Percentiles rank a stretch among this genome's conserved stretches.
These are phyloP conservation scores for Apium graveolens DNA, from an alignment of 129 eudicot species.

Conservation along the genomic window DNA sequence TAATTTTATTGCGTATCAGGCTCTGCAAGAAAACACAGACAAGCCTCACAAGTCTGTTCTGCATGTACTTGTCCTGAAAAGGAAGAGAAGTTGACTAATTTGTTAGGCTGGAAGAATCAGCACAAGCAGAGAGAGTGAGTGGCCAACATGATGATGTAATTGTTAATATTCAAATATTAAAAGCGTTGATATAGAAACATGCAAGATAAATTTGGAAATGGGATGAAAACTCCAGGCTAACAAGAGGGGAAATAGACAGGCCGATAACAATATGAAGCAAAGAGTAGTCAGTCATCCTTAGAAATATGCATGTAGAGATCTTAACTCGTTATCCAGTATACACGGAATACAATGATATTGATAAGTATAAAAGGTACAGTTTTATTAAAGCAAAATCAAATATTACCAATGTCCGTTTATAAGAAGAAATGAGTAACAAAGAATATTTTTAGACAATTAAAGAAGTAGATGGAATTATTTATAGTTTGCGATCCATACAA, in stretches of 20 bases:
- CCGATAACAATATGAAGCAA: background rate
- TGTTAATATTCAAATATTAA: background rate
- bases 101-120: background rate
- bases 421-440: background rate
- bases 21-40: slow-evolving; percentile 92
- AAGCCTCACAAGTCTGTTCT: slow-evolving; percentile 85
- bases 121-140: background rate
- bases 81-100: background rate
- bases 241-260: background rate
- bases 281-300: background rate
- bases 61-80: slow-evolving; percentile 85
- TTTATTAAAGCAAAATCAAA: background rate
- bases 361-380: background rate
- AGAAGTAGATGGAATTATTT: background rate
- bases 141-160: background rate
- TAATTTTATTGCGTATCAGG: slow-evolving; percentile 80
- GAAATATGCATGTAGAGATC: background rate
- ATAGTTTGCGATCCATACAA: background rate
- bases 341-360: background rate
- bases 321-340: background rate
- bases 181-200: background rate
- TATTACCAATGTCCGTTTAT: background rate
- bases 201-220: background rate
- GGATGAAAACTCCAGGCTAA: background rate
- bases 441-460: background rate